Evolutionary conservation across 2,329 filamentous ascomycete species (phyloP), one percentile per base, ranked within the genome.

Genomic region (Seiridium cupressi): DNA sequence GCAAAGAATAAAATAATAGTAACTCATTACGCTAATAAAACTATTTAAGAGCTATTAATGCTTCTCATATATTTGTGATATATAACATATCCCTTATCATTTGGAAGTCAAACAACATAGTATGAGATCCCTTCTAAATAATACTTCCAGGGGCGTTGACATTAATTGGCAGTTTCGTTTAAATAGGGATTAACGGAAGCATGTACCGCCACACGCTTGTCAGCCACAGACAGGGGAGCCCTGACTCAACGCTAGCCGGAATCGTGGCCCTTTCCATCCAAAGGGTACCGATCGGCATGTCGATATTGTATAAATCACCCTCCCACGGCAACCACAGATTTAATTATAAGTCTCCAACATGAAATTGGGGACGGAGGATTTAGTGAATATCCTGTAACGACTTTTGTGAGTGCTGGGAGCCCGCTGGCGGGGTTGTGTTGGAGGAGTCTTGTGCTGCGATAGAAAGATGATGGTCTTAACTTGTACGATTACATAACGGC

Each of bases 241-340:
- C 46, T 48, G 38, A 11, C 38, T 42, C 11, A 31, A 48, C 46
- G 46, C 46, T 48, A 48, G 46, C 46, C 46, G 46, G 46, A 48
- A 48, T 48, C 46, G 46, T 8, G 46, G 38, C 46, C 46, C 26
- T 48, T 48, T 48, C 46, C 46, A 48, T 48, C 46, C 7, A 48
- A 48, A 48, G n/a, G 46, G 46, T 48, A 48, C 46, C 46, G 46
- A 48, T 48, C 46, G 46, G 46, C 46, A 48, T 48, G 46, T n/a
- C 46, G 46, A 48, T 48, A n/a, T 48, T 48, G 46, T n/a, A 48
- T 48, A 48, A 18, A 31, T 48, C 18, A 48, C 46, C 7, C 13
- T 31, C 18, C 46, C 26, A 48, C 46, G 46, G 46, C 46, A 48
- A n/a, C 6, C 46, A 48, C 46, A 48, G 46, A 48, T 48, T 18